Conservation (phyloP, 2,329 filamentous ascomycete species). For the Neofusicoccum laricinum region DNA sequence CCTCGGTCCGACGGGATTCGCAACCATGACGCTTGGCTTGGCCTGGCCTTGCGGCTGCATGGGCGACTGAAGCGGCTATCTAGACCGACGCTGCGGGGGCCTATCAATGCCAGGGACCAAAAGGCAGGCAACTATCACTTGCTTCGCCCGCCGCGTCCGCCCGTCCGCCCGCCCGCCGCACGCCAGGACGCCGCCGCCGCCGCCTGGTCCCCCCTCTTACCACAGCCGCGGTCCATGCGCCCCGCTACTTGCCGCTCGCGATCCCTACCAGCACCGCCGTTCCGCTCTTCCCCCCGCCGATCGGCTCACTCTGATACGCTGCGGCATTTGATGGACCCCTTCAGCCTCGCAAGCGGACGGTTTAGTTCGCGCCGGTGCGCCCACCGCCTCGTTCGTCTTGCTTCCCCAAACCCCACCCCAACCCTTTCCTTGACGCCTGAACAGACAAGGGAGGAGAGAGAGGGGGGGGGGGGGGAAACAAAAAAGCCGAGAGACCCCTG, state of each 20-base stretch:
- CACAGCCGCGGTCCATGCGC: neutral
- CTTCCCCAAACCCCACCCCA: too few species aligned
- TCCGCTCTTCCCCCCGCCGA: slow-evolving; percentile 9
- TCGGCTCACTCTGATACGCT: neutral
- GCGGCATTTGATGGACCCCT: neutral
- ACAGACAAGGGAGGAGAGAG: neutral
- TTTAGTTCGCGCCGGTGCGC: neutral
- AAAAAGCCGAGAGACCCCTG: neutral
- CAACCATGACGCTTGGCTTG: too few species aligned
- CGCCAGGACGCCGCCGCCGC: neutral
- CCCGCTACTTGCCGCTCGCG: slow-evolving; percentile 1
- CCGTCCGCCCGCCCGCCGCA: neutral
- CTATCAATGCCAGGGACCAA: neutral
- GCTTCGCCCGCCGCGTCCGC: neutral
- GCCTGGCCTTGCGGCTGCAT: too few species aligned
- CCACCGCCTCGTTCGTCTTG: neutral
- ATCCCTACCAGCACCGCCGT: neutral
- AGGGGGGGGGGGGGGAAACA: too few species aligned
- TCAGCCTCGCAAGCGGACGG: neutral
- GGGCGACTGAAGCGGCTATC: too few species aligned
- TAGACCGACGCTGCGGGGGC: too few species aligned
- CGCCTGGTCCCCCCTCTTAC: neutral
- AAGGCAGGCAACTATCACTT: neutral
- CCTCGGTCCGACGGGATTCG: neutral
- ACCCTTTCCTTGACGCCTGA: neutral